Evolutionary conservation across 2,329 filamentous ascomycete species (phyloP), one percentile per base, ranked within the genome.

Genomic region (Fusarium bactridioides): DNA sequence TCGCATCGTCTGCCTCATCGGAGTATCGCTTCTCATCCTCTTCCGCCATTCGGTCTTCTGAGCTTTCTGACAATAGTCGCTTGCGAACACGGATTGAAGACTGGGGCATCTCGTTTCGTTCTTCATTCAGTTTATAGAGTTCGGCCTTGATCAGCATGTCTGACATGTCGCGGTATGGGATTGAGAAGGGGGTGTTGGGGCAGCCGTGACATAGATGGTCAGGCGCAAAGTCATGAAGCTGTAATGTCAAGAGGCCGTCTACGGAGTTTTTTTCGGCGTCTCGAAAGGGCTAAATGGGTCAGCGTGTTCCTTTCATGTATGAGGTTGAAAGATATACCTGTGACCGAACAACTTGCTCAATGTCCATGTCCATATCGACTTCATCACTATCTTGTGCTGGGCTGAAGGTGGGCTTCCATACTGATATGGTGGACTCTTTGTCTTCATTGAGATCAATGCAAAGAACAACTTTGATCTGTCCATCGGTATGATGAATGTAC

Each of bases 301-400:
- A 43, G n/a, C n/a, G 0, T 16, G n/a, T 43, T 23, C 2, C 40
- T 23, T 5, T 16, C 5, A 23, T 5, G 5, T 10, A 11, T 1
- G 10, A 4, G 12, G 40, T 10, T 41, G 0, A 3, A 23, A 16
- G 13, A 23, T 5, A 4, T 41, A 41, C 13, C 40, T 41, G 8
- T n/a, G 38, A 2, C 38, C 7, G 38, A 5, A 41, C 8, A n/a
- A 41, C 40, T 41, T 7, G 40, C 13, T 23, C 21, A 10, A 41
- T 23, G 3, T 41, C 40, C 21, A 41, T 23, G 3, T 41, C 40
- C 21, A 23, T 41, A 0, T n/a, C 8, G 3, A 41, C 12, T 0
- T 0, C 21, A n/a, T 41, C 3, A n/a, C 0, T 3, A n/a, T 41
- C 1, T 4, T 16, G 38, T 0, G 2, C 0, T 23, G 12, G 21